Base-by-base conservation (phyloP, 139 green algal genomes). In the Auxenochlorella pyrenoidosa region DNA sequence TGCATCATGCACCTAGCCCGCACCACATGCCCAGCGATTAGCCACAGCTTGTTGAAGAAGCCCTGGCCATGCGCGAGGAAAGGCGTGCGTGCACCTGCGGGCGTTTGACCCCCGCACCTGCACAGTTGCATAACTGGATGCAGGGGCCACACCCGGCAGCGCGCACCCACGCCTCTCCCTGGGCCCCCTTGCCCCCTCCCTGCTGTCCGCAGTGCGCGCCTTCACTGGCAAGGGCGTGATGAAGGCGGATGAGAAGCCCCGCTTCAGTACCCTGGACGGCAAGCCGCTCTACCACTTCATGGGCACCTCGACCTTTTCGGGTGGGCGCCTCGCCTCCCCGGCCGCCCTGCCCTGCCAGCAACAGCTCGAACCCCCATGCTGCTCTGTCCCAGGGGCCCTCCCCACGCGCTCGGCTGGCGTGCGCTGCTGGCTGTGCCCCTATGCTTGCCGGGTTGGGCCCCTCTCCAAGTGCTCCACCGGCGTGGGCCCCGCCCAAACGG, bases 261-360 rank as follows among this genome's bases (percentile, higher is more conserved):
- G 97, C 41, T 98, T 99, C 94, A 90, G 91, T 93, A 94, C 93
- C 16, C 90, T 91, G 40, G 85, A 95, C 65, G 95, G 95, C 80
- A 97, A 98, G 92, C 93, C 94, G 54, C 95, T 99, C 75, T 99
- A 94, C 90, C 98, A 99, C 93, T 99, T 99, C 92, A 99, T 99
- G 98, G 98, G 98, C 82, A 99, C 96, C 71, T 96, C 90, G 76
- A 99, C 98, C 32, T 99, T 99, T 86, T 91, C 91, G 12, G 84
- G 84, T 88, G 75, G 0, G 82, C 3, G 51, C 15, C n/a, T n/a
- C n/a, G n/a, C 36, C 22, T 26, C 24, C 0, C 4, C 22, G 63
- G 4, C 1, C 19, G 60, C 60, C 12, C 16, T 28, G 22, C 60
- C 22, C 60, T 68, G 60, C 63, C 32, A 34, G 1, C 5, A 34